Conservation (phyloP, 768 basidiomycete species). For the Rhodotorula taiwanensis region DNA sequence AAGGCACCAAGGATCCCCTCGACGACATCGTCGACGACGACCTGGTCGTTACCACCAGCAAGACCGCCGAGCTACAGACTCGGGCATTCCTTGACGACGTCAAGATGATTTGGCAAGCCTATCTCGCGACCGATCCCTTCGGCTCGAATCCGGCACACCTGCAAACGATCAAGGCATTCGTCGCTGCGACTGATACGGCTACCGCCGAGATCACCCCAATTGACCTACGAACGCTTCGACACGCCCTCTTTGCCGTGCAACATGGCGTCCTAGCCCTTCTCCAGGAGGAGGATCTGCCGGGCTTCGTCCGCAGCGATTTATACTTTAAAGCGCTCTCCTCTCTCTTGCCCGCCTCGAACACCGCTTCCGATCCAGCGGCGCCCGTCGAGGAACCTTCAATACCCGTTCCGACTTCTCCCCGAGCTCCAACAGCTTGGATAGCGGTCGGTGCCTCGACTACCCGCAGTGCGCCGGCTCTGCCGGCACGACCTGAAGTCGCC, state of each 20-base stretch:
- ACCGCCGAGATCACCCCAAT: conserved; percentile 30
- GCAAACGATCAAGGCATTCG: conserved; percentile 61
- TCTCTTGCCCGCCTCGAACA: conserved; percentile 12
- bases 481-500: too few relatives aligned
- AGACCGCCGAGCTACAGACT: conserved; percentile 39
- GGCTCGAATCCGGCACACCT: conserved; percentile 65
- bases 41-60: conserved; percentile 29
- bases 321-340: conserved; percentile 82
- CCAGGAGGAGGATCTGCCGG: conserved; percentile 78
- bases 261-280: conserved; percentile 77
- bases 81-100: conserved; percentile 74
- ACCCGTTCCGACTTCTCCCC: too few relatives aligned
- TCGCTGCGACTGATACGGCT: conserved; percentile 40
- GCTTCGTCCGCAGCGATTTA: conserved; percentile 78
- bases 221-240: conserved; percentile 56
- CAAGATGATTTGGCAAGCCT: conserved; percentile 76
- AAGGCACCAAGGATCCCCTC: conserved; percentile 94
- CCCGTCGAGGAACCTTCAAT: too few relatives aligned
- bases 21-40: conserved; percentile 68
- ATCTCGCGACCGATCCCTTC: conserved; percentile 58
- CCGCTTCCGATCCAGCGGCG: too few relatives aligned
- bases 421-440: too few relatives aligned
- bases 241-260: conserved; percentile 76
- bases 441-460: too few relatives aligned
- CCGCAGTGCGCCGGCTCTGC: too few relatives aligned